Evolutionary conservation across 192 early-diverging fungal species (phyloP).

Genomic region (Gryganskiella cystojenkinii): DNA sequence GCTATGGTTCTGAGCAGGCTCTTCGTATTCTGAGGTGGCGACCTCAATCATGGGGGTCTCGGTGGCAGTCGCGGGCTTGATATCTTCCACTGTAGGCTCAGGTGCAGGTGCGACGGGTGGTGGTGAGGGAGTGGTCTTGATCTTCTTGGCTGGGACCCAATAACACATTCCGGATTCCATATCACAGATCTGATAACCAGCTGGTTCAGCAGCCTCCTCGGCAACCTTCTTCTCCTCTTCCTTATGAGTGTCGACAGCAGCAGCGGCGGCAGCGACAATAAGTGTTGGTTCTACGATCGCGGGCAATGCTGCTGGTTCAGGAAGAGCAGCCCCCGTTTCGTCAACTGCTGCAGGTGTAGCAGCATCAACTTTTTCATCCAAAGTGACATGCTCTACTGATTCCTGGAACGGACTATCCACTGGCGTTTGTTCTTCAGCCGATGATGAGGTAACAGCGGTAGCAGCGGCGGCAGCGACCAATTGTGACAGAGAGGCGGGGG

Average conservation of each 20-base stretch:
- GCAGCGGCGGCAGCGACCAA: neutral
- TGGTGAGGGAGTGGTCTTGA: neutral
- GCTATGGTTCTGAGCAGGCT: too few relatives aligned
- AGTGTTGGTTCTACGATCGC: neutral
- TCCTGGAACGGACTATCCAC: too few relatives aligned
- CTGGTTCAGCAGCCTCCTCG: slow-evolving; percentile 16
- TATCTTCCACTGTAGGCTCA: neutral
- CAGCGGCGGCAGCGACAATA: neutral
- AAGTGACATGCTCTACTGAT: too few relatives aligned
- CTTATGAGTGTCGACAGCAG: neutral
- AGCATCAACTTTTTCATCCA: too few relatives aligned
- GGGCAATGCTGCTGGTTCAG: neutral
- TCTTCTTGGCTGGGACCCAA: slow-evolving; percentile 40
- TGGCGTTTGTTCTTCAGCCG: neutral
- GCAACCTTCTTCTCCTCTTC: neutral
- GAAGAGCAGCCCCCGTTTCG: too few relatives aligned
- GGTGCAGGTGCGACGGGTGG: neutral
- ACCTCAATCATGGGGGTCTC: too few relatives aligned
- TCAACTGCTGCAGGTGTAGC: too few relatives aligned
- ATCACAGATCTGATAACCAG: slow-evolving; percentile 42
- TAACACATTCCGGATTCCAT: slow-evolving; percentile 32
- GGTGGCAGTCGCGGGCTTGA: neutral
- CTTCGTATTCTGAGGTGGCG: too few relatives aligned
- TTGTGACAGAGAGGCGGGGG: neutral
- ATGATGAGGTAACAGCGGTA: neutral